Conservation (phyloP, 257 asterid species). For the Apocynum venetum region DNA sequence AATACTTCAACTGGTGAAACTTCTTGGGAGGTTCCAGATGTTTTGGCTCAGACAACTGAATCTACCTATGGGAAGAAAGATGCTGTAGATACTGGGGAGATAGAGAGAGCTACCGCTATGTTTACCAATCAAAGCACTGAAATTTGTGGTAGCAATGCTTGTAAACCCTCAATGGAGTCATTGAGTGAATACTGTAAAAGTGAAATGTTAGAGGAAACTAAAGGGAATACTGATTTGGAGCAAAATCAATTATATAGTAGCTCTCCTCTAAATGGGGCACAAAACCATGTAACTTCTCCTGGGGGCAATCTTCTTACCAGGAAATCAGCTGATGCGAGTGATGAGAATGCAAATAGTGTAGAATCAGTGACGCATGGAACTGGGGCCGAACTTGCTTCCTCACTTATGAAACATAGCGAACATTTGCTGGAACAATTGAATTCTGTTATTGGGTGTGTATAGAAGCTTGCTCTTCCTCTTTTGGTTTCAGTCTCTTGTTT, state of each 20-base stretch:
- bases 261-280: conserved; percentile 8
- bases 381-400: conserved; percentile 35
- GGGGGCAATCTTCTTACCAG: conserved; percentile 12
- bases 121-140: conserved; percentile 17
- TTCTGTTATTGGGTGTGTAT: conserved; percentile 48
- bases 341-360: conserved; percentile 5
- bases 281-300: conserved; percentile 25
- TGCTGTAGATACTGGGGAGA: conserved; percentile 30
- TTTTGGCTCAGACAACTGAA: conserved; percentile 37
- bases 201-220: conserved; percentile 33
- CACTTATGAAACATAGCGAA: conserved; percentile 54
- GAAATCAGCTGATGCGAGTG: conserved; percentile 16
- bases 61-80: conserved; percentile 30
- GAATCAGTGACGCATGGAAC: conserved; percentile 16
- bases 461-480: conserved; percentile 9
- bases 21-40: conserved; percentile 89
- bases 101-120: conserved; percentile 16
- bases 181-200: conserved; percentile 21
- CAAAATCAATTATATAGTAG: conserved; percentile 17
- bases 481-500: neutral
- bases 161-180: conserved; percentile 21
- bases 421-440: conserved; percentile 58
- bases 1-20: conserved; percentile 87
- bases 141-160: conserved; percentile 19
- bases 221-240: conserved; percentile 25